Base-by-base conservation (phyloP, 345 rosid species). In the Populus deltoides region DNA sequence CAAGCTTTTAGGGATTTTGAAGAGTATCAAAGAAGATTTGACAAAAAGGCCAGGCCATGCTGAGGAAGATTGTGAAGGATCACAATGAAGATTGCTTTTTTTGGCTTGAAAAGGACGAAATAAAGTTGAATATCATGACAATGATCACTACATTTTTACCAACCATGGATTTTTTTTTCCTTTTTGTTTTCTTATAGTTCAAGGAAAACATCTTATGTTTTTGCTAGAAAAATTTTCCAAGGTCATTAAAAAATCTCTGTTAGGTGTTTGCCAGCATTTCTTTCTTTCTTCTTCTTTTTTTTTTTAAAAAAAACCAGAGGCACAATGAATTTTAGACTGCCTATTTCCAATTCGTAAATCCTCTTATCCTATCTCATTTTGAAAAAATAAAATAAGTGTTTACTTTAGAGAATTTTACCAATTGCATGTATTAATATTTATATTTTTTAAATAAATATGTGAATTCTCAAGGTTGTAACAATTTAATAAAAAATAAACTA, bases 1-100 rank as follows among this genome's bases (percentile, higher is more conserved):
- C 24, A 61, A 67, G 75, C 72, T 80, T 81, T 77, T 55, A 36
- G 8, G 35, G 65, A 51, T 73, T 83, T 80, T 81, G 84, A 81
- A 77, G 79, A 71, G 70, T 68, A 57, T 75, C 78, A 70, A 82
- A 69, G 87, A 80, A 82, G 82, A 84, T 84, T 84, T 80, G 75
- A 41, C 27, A 33, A 72, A 79, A 45, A 13, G 51, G 4, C 45
- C 45, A 41, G 45, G 10, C 45, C 45, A 41, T 13, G 10, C 27
- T 24, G 11, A 71, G 55, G 68, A 25, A 63, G 69, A 74, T 47
- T 31, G 71, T 75, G 82, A 80, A 79, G 71, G 77, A 76, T 74
- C 43, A 57, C 25, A 75, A 61, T 78, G 82, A 51, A 78, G 78
- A 73, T 78, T 83, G 77, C 36, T 79, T 74, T 79, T 85, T 83